Evolutionary conservation across 75 land plant genomes (phyloP).

Genomic region (Pinus taeda): DNA sequence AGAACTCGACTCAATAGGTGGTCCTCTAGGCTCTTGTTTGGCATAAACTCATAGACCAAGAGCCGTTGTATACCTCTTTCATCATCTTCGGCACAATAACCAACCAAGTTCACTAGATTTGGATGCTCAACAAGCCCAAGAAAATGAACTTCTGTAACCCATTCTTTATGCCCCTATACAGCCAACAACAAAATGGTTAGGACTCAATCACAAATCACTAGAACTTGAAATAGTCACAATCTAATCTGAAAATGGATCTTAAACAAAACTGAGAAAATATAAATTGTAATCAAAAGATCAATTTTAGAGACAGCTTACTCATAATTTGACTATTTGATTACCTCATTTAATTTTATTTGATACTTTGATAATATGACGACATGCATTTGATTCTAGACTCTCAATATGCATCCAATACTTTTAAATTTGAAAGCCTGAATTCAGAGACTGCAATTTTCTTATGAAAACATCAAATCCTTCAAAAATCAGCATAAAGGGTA

Average conservation of each 20-base stretch:
- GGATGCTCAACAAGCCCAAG: constrained; percentile 75
- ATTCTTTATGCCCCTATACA: constrained; percentile 80
- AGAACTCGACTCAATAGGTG: constrained; percentile 36
- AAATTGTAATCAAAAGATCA: background rate
- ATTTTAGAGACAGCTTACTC: background rate
- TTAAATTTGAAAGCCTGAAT: background rate
- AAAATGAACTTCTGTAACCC: constrained; percentile 75
- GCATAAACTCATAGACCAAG: constrained; percentile 72
- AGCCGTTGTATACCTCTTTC: constrained; percentile 83
- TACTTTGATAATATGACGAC: background rate
- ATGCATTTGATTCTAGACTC: background rate
- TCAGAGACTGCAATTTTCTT: background rate
- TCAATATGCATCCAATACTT: background rate
- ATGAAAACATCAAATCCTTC: background rate
- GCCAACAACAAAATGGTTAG: constrained; percentile 5
- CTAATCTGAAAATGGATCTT: background rate
- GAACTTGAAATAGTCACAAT: background rate
- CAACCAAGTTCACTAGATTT: constrained; percentile 72
- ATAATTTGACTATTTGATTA: background rate
- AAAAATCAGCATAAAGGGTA: background rate
- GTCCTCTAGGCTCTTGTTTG: constrained; percentile 66
- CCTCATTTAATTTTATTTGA: background rate
- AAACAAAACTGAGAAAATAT: background rate
- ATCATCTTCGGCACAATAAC: constrained; percentile 86
- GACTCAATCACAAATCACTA: background rate